These are phyloP conservation scores for Prunus mira DNA, from an alignment of 306 rosid species.

Conservation along the genomic window DNA sequence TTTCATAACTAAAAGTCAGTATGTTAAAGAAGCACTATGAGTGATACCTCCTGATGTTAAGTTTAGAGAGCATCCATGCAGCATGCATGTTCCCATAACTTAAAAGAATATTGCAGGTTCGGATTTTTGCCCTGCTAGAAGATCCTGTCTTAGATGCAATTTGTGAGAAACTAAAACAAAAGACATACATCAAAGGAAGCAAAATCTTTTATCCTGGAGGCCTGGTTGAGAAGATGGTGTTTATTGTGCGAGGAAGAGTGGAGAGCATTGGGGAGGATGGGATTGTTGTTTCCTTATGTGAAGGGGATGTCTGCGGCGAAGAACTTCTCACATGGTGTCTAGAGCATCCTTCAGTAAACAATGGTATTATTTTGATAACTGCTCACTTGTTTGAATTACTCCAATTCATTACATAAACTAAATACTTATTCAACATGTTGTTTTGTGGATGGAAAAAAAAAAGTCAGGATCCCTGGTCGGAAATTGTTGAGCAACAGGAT, in stretches of 20 bases:
- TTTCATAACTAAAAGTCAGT: too few species aligned
- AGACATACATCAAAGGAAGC: conserved; percentile 77
- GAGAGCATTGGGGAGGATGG: conserved; percentile 70
- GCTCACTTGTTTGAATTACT: background rate
- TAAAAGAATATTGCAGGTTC: conserved; percentile 44
- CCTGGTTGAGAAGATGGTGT: conserved; percentile 72
- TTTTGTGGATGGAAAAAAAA: conserved; percentile 39
- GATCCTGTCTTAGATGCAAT: conserved; percentile 70
- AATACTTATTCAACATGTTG: background rate
- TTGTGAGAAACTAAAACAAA: conserved; percentile 69
- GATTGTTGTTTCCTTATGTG: conserved; percentile 40
- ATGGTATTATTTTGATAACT: conserved; percentile 35
- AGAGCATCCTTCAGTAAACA: conserved; percentile 53
- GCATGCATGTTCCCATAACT: background rate
- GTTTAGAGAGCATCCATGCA: background rate
- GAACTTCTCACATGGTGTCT: conserved; percentile 78
- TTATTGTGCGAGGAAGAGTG: conserved; percentile 72
- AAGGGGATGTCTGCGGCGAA: conserved; percentile 74
- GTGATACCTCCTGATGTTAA: too few species aligned
- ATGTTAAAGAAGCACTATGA: too few species aligned
- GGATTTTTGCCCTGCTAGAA: conserved; percentile 66
- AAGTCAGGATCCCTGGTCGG: conserved; percentile 47
- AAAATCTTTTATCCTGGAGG: conserved; percentile 49
- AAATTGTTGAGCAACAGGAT: conserved; percentile 59
- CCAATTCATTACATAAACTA: background rate